A percentile compares a stretch with the other conserved stretches of the same genome.
phyloP scores from a whole-genome alignment of 495 filamentous ascomycete species.

The Venustampulla echinocandica region DNA sequence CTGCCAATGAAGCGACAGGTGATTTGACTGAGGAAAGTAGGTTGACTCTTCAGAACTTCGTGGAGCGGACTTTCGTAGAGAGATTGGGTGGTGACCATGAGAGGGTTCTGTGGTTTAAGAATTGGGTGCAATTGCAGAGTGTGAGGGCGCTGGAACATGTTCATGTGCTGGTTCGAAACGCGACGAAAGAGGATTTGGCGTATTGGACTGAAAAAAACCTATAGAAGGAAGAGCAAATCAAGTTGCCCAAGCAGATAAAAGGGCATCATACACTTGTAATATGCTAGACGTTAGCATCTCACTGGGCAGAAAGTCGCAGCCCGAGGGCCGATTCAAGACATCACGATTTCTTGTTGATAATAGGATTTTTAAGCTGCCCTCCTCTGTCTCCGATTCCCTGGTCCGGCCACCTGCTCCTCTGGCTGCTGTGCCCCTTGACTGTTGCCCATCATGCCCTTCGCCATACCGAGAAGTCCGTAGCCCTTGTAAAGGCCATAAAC shows the following conservation, averaged over 20 bases:
- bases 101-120: slow-evolving; percentile 86
- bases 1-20: slow-evolving; percentile 49
- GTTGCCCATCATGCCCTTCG: slow-evolving; percentile 52
- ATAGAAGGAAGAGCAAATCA: not conserved
- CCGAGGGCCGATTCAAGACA: no score
- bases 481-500: slow-evolving; percentile 60
- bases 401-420: slow-evolving; percentile 25
- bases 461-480: slow-evolving; percentile 57
- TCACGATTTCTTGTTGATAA: no score
- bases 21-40: slow-evolving; percentile 65
- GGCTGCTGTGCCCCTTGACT: slow-evolving; percentile 26
- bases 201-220: slow-evolving; percentile 18
- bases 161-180: slow-evolving; percentile 36
- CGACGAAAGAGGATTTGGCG: slow-evolving; percentile 15
- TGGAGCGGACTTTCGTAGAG: slow-evolving; percentile 56
- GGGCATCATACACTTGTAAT: no score
- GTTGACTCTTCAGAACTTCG: slow-evolving; percentile 53
- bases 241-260: no score
- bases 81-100: slow-evolving; percentile 44
- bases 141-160: slow-evolving; percentile 75
- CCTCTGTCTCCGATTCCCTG: slow-evolving; percentile 42
- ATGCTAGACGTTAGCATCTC: no score
- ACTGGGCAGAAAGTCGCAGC: no score
- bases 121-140: slow-evolving; percentile 83
- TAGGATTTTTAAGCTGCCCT: slow-evolving; percentile 21